phyloP scores from a whole-genome alignment of 306 rosid genomes.

The Dalbergia cultrata region DNA sequence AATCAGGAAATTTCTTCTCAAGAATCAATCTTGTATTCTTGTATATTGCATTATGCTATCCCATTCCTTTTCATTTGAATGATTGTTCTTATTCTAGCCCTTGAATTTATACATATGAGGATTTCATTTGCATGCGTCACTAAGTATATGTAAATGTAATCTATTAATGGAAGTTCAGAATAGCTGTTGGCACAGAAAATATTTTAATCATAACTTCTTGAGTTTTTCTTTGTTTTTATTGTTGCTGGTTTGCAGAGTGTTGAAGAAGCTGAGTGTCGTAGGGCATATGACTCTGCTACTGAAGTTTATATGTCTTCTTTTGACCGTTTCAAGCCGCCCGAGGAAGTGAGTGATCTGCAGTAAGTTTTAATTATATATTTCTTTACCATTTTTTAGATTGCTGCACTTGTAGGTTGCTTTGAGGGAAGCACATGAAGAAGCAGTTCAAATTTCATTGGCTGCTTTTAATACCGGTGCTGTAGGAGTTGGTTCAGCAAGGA shows the following conservation, averaged over 20 bases:
- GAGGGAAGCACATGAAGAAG: constrained; percentile 92
- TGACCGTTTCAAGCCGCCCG: constrained; percentile 82
- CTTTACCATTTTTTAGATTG: constrained; percentile 10
- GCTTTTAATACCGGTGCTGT: constrained; percentile 80
- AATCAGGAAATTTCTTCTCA: constrained; percentile 5
- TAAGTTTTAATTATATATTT: constrained; percentile 35
- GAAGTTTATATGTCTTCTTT: constrained; percentile 78
- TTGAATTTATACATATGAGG: not conserved
- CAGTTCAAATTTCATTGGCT: constrained; percentile 80
- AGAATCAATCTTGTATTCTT: not conserved
- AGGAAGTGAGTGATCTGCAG: constrained; percentile 76
- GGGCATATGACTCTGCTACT: constrained; percentile 81
- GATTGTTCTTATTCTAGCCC: not conserved
- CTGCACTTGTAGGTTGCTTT: constrained; percentile 70
- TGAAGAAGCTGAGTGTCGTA: constrained; percentile 93
- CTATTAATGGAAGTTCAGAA: not conserved
- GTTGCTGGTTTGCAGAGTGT: constrained; percentile 75
- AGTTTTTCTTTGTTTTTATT: constrained; percentile 1
- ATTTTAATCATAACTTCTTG: not conserved
- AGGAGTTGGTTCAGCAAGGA: constrained; percentile 86
- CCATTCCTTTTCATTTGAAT: constrained; percentile 5
- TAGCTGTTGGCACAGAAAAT: not conserved
- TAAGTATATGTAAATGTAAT: not conserved
- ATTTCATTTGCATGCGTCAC: not conserved
- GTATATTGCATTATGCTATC: not conserved